Evolutionary conservation across 805 yeast species (phyloP), one percentile per base, ranked within the genome.

Genomic region (Myxozyma melibiosi): DNA sequence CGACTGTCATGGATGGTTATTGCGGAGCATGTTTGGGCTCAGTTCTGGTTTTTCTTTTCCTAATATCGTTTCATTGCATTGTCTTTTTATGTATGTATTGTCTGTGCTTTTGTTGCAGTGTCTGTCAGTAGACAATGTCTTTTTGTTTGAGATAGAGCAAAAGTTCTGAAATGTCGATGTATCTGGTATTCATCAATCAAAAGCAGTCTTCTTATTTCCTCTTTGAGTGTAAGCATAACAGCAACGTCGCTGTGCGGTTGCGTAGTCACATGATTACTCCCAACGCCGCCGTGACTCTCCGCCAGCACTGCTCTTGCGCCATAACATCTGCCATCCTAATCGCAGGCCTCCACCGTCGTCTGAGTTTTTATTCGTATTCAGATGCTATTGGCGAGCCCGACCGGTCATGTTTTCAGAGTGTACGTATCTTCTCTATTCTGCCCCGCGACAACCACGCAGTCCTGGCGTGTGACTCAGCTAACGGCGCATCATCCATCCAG

Each of bases 341-440:
- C 35, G 37, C 9, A 9, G 8, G 27, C 16, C 3, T 22, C 4
- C 37, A 18, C 22, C 11, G 14, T 2, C 35, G 33, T n/a, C 14
- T 28, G 20, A 7, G n/a, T 6, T 28, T 30, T 14, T 33, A 8
- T n/a, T 14, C n/a, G n/a, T 14, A 35, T 24, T 43, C 47, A 14
- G 47, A 43, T 43, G 47, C 47, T 14, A 43, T 24, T 30, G 16
- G 24, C 27, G 37, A 9, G 47, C 6, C 16, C 9, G 6, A 24
- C 9, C 13, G 53, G 57, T 30, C 45, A 56, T 56, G 60, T 56
- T 56, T 43, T 56, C 60, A 28, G 60, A 56, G 35, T 56, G 60
- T 56, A 40, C 9, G 60, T 40, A 7, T n/a, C 22, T 13, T 33
- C 22, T 27, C 22, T 27, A 8, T 49, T 16, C 27, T 14, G 7